Base-by-base conservation (phyloP, 208 protist species). In the Lotmaria passim region DNA sequence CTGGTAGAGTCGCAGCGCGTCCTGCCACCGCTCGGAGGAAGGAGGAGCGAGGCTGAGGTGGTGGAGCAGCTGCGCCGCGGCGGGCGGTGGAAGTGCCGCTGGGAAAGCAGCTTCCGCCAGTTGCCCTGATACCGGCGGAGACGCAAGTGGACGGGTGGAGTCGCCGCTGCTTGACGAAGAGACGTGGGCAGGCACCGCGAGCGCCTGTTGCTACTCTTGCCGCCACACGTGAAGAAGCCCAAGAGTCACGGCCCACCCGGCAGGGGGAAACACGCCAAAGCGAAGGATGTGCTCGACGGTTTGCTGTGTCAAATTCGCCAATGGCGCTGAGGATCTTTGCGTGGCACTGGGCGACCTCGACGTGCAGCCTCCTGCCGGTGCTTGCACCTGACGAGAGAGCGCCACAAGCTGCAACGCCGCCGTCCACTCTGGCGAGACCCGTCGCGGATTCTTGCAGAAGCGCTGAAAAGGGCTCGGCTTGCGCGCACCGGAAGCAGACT, bases 1-100 rank as follows among this genome's bases (percentile, higher is more conserved):
- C 41, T 71, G 72, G 39, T 78, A 78, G 11, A 78, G 63, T 3
- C 48, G 38, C 23, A 78, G 44, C 17, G 58, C 72, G n/a, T 78
- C 63, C 23, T 60, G 72, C 63, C 72, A 78, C 56, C 61, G 30
- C 19, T 38, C 33, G 8, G 47, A 14, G 12, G 72, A 71, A 19
- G 72, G 72, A 6, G 63, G 63, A 12, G 52, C 59, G 39, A 70
- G 65, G 57, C 72, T 78, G 51, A 78, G 38, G 55, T 71, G 58
- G 57, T 78, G 51, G 33, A 67, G 36, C 15, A 78, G 63, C 57
- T 78, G 63, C 8, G 72, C 52, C 36, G 63, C 63, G 2, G 63
- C 72, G 28, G 56, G 57, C 58, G 65, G 38, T 12, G 48, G 34
- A 23, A 78, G 63, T 38, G 46, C 30, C 2, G 34, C 15, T 1